Evolutionary conservation across 768 basidiomycete genomes (phyloP).

Genomic region (Cyathus striatus): DNA sequence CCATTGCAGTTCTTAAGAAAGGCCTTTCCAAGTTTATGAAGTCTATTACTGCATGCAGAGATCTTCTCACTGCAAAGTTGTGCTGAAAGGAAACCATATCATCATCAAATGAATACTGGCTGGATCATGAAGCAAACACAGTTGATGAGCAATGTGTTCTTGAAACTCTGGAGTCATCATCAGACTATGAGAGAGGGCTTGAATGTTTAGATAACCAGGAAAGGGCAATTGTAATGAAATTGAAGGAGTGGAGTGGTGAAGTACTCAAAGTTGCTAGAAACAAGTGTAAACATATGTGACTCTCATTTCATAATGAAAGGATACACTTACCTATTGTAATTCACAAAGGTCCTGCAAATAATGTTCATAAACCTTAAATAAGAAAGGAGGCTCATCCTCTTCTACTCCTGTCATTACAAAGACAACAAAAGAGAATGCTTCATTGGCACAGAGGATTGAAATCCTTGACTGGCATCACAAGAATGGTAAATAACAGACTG

Average conservation of each 20-base stretch:
- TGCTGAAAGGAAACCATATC: constrained; percentile 8
- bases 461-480: constrained; percentile 29
- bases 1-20: too few species aligned
- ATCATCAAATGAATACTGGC: constrained; percentile 13
- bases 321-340: not conserved
- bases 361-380: constrained; percentile 1
- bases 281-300: constrained; percentile 11
- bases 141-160: constrained; percentile 16
- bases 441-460: constrained; percentile 25
- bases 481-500: constrained; percentile 23
- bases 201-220: not conserved
- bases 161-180: constrained; percentile 12
- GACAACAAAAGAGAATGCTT: constrained; percentile 28
- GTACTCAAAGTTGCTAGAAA: constrained; percentile 7
- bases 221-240: not conserved
- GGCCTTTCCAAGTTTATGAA: not conserved
- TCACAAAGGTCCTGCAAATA: constrained; percentile 9
- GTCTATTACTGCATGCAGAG: constrained; percentile 5
- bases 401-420: not conserved
- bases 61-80: constrained; percentile 5
- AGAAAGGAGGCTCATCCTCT: constrained; percentile 3
- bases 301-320: constrained; percentile 2
- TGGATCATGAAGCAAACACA: constrained; percentile 14
- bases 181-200: constrained; percentile 12
- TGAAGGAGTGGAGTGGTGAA: constrained; percentile 8